Conservation (phyloP, 805 yeast genomes). For the Schizosaccharomyces osmophilus region DNA sequence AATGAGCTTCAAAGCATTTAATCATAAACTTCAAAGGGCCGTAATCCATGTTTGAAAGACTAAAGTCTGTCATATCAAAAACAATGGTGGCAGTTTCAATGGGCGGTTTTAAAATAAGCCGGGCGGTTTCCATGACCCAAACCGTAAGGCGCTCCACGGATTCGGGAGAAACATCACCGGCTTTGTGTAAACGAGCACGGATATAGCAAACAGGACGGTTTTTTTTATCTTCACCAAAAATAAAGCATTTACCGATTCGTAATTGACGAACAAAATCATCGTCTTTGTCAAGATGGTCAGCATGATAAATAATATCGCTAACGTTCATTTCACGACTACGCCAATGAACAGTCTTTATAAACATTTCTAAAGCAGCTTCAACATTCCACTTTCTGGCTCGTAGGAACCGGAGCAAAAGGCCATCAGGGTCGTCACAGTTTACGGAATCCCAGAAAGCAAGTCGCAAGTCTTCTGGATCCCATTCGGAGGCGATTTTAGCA, state of each 20-base stretch:
- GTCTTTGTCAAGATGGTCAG: constrained; percentile 36
- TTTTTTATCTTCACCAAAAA: constrained; percentile 48
- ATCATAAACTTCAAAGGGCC: constrained; percentile 74
- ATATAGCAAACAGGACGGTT: constrained; percentile 63
- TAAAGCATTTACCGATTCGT: constrained; percentile 41
- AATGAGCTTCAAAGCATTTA: constrained; percentile 79
- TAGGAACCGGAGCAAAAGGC: constrained; percentile 56
- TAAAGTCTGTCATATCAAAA: constrained; percentile 68
- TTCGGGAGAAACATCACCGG: constrained; percentile 39
- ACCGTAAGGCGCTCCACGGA: constrained; percentile 60
- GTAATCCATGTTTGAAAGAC: constrained; percentile 80
- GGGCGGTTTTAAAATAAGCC: constrained; percentile 49
- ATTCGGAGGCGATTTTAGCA: not conserved
- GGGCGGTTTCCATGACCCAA: constrained; percentile 54
- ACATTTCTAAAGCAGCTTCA: constrained; percentile 58
- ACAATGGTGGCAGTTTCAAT: constrained; percentile 60
- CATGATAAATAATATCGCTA: constrained; percentile 37
- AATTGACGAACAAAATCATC: constrained; percentile 27
- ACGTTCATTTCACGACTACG: constrained; percentile 31
- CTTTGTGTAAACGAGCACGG: constrained; percentile 52
- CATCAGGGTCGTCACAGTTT: constrained; percentile 66
- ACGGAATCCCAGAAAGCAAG: constrained; percentile 32
- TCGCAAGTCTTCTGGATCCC: constrained; percentile 16
- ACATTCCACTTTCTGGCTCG: constrained; percentile 91
- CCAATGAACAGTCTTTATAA: constrained; percentile 72